These are phyloP conservation scores for Oryza rufipogon DNA, from an alignment of 176 grass and related monocot species.

Conservation along the genomic window DNA sequence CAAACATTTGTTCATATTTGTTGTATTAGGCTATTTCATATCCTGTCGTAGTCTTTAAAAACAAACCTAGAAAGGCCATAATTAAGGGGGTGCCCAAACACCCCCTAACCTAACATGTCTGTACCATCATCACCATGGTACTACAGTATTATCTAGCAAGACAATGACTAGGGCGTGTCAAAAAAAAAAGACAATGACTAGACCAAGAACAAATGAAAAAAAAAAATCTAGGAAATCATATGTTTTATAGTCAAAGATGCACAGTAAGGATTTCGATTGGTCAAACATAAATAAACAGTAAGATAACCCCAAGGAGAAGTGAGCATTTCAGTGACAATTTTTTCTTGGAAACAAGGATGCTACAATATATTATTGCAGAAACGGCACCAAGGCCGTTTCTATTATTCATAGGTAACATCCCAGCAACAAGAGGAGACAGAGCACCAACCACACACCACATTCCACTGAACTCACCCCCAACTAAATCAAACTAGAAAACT, in stretches of 20 bases:
- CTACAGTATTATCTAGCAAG: no score
- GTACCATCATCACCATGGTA: no score
- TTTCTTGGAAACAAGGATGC: conserved; percentile 33
- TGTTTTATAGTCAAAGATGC: neutral
- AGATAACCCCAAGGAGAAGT: neutral
- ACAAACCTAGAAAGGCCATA: no score
- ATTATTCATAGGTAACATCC: conserved; percentile 56
- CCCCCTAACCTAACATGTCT: no score
- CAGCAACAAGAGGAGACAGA: conserved; percentile 31
- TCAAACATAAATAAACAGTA: neutral
- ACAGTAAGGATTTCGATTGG: neutral
- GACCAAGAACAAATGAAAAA: no score
- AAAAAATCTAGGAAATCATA: no score
- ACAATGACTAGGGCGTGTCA: no score
- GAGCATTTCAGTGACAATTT: neutral
- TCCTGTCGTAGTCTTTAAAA: no score
- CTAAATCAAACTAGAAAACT: conserved; percentile 38
- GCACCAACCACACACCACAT: conserved; percentile 35
- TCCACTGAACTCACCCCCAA: conserved; percentile 37
- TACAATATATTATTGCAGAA: conserved; percentile 59
- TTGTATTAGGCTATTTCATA: no score
- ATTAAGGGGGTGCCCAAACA: no score
- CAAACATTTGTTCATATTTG: no score
- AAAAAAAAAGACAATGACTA: no score
- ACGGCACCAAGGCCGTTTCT: conserved; percentile 39